phyloP scores from a whole-genome alignment of 2,329 filamentous ascomycete genomes.

The Bipolaris bicolor region DNA sequence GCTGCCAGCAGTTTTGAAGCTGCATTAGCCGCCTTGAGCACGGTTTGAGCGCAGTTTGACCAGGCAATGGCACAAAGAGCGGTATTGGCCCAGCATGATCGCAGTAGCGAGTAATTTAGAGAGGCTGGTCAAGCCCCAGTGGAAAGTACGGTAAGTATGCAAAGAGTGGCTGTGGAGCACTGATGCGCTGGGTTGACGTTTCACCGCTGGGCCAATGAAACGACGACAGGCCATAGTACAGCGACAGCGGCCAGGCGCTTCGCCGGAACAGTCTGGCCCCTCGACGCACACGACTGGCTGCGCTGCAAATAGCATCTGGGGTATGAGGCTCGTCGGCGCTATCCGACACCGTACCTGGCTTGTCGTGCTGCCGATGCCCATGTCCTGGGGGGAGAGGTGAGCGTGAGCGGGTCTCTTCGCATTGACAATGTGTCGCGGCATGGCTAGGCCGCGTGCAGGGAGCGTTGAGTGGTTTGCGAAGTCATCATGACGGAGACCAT shows the following conservation, averaged over 20 bases:
- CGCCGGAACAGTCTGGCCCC: conserved; percentile 19
- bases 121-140: conserved; percentile 29
- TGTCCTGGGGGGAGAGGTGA: background rate
- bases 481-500: background rate
- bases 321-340: conserved; percentile 2
- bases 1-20: conserved; percentile 46
- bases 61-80: conserved; percentile 32
- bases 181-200: conserved; percentile 28
- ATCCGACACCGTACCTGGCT: conserved; percentile 3
- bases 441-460: background rate
- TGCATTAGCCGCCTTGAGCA: conserved; percentile 46
- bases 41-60: conserved; percentile 50
- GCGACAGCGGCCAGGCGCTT: conserved; percentile 27
- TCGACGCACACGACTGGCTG: conserved; percentile 13
- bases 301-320: conserved; percentile 12
- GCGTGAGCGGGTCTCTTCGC: background rate
- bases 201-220: conserved; percentile 37
- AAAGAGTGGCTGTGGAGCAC: conserved; percentile 41
- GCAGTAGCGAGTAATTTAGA: conserved; percentile 30
- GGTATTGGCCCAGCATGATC: conserved; percentile 44
- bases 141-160: conserved; percentile 21
- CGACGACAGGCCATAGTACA: conserved; percentile 13
- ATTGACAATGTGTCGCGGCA: background rate
- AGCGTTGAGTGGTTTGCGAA: background rate
- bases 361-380: conserved; percentile 3